These are phyloP conservation scores for Aspergillus ellipticus DNA, from an alignment of 495 filamentous ascomycete species.

Conservation along the genomic window DNA sequence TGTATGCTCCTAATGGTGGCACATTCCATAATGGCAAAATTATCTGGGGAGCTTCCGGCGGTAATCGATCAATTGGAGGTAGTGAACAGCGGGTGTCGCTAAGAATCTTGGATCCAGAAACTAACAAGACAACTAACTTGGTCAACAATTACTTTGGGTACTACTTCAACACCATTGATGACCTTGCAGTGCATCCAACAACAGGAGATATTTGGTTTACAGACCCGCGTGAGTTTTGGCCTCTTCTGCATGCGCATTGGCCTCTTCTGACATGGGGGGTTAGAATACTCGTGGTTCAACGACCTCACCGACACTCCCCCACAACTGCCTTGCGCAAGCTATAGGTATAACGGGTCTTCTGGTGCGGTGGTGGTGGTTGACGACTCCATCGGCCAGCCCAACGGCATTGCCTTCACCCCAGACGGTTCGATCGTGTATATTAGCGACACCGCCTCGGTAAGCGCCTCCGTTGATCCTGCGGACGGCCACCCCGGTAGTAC, in stretches of 20 bases:
- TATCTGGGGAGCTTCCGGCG: constrained; percentile 23
- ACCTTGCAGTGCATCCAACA: constrained; percentile 23
- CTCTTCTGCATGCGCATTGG: not conserved
- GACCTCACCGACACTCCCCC: constrained; percentile 27
- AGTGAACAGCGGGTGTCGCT: constrained; percentile 22
- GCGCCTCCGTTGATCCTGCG: constrained; percentile 10
- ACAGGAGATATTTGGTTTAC: constrained; percentile 48
- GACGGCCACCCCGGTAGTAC: constrained; percentile 8
- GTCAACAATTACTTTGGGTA: constrained; percentile 32
- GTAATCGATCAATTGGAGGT: constrained; percentile 23
- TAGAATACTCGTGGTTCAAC: constrained; percentile 36
- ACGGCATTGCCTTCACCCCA: constrained; percentile 41
- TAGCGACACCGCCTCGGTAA: constrained; percentile 10
- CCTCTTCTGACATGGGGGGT: not conserved
- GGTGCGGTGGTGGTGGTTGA: constrained; percentile 59
- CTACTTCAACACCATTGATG: constrained; percentile 27
- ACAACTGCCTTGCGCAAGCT: constrained; percentile 33
- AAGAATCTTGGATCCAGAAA: constrained; percentile 25
- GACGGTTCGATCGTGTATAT: constrained; percentile 15
- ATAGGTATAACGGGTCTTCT: constrained; percentile 34
- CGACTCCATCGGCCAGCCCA: constrained; percentile 74
- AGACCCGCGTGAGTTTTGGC: constrained; percentile 33
- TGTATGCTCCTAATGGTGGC: constrained; percentile 32
- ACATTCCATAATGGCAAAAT: constrained; percentile 25
- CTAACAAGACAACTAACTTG: constrained; percentile 21